Evolutionary conservation across 768 basidiomycete species (phyloP).

Genomic region (Podaxis rugospora): DNA sequence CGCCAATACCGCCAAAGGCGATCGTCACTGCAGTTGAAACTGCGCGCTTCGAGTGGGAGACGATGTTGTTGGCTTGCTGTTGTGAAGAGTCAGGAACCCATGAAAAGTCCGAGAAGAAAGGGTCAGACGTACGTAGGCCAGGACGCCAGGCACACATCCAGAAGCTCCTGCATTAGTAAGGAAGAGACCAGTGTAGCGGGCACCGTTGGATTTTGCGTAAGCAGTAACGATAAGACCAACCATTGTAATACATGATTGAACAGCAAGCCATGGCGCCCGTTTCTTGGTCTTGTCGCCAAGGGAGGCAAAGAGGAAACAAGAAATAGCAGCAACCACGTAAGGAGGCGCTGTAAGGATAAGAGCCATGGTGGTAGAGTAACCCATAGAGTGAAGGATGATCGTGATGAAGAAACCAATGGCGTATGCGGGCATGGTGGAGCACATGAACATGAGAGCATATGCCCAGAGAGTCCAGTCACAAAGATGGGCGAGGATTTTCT

Average conservation of each 20-base stretch:
- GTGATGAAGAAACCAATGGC: slow-evolving; percentile 32
- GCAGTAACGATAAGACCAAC: slow-evolving; percentile 28
- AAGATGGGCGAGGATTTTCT: slow-evolving; percentile 30
- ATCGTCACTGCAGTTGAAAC: slow-evolving; percentile 34
- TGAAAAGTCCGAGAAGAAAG: not conserved
- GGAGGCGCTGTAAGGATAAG: slow-evolving; percentile 33
- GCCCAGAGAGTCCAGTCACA: slow-evolving; percentile 33
- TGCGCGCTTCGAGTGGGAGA: slow-evolving; percentile 33
- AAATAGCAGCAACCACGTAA: slow-evolving; percentile 27
- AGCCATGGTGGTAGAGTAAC: slow-evolving; percentile 23
- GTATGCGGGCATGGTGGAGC: slow-evolving; percentile 32
- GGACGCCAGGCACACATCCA: slow-evolving; percentile 29
- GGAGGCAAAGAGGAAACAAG: slow-evolving; percentile 32
- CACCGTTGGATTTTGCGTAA: slow-evolving; percentile 23
- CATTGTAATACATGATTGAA: slow-evolving; percentile 28
- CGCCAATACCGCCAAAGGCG: slow-evolving; percentile 33
- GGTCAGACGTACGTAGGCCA: slow-evolving; percentile 31
- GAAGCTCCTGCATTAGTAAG: slow-evolving; percentile 30
- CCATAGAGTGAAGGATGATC: slow-evolving; percentile 32
- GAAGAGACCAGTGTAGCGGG: slow-evolving; percentile 33
- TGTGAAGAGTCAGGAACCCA: not conserved
- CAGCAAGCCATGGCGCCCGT: slow-evolving; percentile 28
- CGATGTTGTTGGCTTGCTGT: slow-evolving; percentile 32
- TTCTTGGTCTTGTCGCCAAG: slow-evolving; percentile 30
- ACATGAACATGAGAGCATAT: slow-evolving; percentile 35